These are phyloP conservation scores for Paramecium biaurelia DNA, from an alignment of 73 alveolate species.

Conservation along the genomic window DNA sequence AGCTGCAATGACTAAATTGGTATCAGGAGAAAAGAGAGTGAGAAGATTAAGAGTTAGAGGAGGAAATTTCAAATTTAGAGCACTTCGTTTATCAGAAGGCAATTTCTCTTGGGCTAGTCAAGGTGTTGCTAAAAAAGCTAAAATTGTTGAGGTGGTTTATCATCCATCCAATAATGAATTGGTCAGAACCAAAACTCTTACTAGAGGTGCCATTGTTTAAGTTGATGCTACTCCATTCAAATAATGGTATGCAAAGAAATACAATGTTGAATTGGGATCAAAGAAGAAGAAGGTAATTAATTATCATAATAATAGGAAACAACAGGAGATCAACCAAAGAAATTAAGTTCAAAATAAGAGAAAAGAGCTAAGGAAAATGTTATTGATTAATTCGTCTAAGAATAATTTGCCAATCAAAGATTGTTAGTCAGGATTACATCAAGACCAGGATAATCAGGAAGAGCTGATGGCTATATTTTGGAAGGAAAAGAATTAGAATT, in stretches of 20 bases:
- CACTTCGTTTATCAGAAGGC: conserved; percentile 91
- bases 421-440: conserved; percentile 95
- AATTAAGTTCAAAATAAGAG: conserved; percentile 73
- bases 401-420: conserved; percentile 86
- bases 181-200: conserved; percentile 97
- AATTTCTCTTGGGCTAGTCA: conserved; percentile 96
- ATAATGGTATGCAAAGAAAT: conserved; percentile 87
- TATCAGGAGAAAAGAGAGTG: conserved; percentile 59
- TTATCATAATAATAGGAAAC: not conserved
- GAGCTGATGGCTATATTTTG: conserved; percentile 97
- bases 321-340: conserved; percentile 66
- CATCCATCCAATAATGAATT: conserved; percentile 98
- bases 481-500: conserved; percentile 97
- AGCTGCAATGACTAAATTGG: conserved; percentile 87
- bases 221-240: conserved; percentile 98
- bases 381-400: conserved; percentile 78
- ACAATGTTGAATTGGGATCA: conserved; percentile 82
- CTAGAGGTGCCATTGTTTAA: conserved; percentile 91
- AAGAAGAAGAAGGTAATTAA: conserved; percentile 67
- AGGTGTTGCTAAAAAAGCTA: conserved; percentile 68
- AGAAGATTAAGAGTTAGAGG: conserved; percentile 89
- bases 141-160: conserved; percentile 93
- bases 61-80: conserved; percentile 92
- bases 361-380: conserved; percentile 69
- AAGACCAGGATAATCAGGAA: conserved; percentile 99